These are phyloP conservation scores for Solanum tarijense DNA, from an alignment of 257 asterid species.

Conservation along the genomic window DNA sequence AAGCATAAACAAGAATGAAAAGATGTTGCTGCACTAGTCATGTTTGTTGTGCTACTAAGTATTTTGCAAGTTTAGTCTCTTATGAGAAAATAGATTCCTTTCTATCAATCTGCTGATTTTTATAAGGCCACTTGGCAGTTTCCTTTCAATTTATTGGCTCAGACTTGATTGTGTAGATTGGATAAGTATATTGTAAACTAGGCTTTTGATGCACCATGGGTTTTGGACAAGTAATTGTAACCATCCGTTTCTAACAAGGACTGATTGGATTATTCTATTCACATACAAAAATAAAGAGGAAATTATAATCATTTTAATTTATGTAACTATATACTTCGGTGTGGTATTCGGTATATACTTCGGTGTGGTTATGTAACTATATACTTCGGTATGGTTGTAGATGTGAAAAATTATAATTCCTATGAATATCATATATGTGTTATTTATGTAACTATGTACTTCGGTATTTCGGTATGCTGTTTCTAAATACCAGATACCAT, in stretches of 20 bases:
- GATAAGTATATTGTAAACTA: constrained; percentile 3
- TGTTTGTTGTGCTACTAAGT: neutral
- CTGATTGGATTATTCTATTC: neutral
- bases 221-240: neutral
- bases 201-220: neutral
- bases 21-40: constrained; percentile 33
- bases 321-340: too few relatives aligned
- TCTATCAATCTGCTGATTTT: constrained; percentile 7
- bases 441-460: neutral
- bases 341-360: too few relatives aligned
- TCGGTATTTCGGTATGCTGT: neutral
- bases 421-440: neutral
- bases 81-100: neutral
- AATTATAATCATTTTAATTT: too few relatives aligned
- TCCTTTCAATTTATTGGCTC: constrained; percentile 31
- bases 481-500: neutral
- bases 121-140: constrained; percentile 32
- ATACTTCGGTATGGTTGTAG: neutral
- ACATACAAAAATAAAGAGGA: neutral
- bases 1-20: constrained; percentile 40
- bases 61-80: neutral
- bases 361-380: too few relatives aligned
- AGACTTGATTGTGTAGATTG: constrained; percentile 41
- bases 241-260: neutral
- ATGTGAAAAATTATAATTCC: neutral